These are phyloP conservation scores for Xylaria sp. DNA, from an alignment of 495 filamentous ascomycete species.

Conservation along the genomic window DNA sequence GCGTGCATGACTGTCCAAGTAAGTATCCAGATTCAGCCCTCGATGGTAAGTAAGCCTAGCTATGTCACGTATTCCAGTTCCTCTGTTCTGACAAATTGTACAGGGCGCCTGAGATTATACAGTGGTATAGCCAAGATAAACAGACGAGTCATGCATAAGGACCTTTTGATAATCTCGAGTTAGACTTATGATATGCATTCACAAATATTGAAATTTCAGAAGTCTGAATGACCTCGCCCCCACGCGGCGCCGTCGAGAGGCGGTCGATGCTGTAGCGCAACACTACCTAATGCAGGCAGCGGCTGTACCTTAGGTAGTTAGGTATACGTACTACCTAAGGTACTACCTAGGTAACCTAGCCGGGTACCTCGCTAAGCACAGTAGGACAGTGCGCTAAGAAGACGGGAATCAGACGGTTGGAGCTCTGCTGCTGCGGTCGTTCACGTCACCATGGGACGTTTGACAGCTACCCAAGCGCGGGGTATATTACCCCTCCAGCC, in stretches of 20 bases:
- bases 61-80: slow-evolving; percentile 1
- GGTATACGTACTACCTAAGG: no score
- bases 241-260: neutral
- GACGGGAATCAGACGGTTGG: neutral
- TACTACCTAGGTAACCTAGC: neutral
- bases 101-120: neutral
- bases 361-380: neutral
- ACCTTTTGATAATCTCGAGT: neutral
- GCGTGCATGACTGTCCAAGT: neutral
- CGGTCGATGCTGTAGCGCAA: no score
- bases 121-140: neutral
- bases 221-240: slow-evolving; percentile 1
- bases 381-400: slow-evolving; percentile 7
- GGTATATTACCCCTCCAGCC: slow-evolving; percentile 21
- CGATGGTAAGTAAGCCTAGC: neutral
- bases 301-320: no score
- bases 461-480: slow-evolving; percentile 16
- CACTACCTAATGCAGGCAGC: no score
- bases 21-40: neutral
- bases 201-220: slow-evolving; percentile 5
- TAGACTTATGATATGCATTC: neutral
- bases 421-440: neutral
- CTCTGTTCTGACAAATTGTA: slow-evolving; percentile 11
- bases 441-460: slow-evolving; percentile 13
- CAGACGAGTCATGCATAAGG: neutral